A percentile compares a stretch with the other conserved stretches of the same genome.
Evolutionary conservation across 768 basidiomycete genomes (phyloP).

Genomic region (Porpolomopsis calyptriformis): DNA sequence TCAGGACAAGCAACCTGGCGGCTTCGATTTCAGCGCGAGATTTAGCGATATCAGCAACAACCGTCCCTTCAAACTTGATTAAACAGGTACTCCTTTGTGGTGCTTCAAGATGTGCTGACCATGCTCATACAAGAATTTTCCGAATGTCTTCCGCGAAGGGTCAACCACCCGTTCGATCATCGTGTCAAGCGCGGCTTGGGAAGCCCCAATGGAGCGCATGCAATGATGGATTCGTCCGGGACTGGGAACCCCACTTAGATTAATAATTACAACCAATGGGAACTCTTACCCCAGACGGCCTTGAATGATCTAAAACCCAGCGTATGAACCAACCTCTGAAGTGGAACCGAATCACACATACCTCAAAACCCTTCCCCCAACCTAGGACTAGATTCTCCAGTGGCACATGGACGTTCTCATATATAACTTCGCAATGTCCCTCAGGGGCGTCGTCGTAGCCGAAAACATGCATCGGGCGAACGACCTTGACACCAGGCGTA

Average conservation of each 20-base stretch:
- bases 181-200: conserved; percentile 72
- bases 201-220: conserved; percentile 93
- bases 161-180: conserved; percentile 93
- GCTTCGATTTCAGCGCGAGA: conserved; percentile 90
- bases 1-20: conserved; percentile 78
- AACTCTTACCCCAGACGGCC: conserved; percentile 75
- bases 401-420: conserved; percentile 89
- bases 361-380: conserved; percentile 94
- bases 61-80: conserved; percentile 45
- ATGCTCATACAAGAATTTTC: conserved; percentile 84
- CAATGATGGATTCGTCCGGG: conserved; percentile 96
- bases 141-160: conserved; percentile 84
- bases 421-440: conserved; percentile 92
- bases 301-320: conserved; percentile 74
- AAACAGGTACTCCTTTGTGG: not conserved
- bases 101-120: conserved; percentile 31
- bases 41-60: conserved; percentile 83
- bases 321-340: too few species aligned
- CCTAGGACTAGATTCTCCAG: conserved; percentile 75
- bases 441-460: conserved; percentile 95
- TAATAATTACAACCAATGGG: not conserved
- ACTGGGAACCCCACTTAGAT: conserved; percentile 29
- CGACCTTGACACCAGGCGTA: conserved; percentile 73
- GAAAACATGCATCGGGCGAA: conserved; percentile 90
- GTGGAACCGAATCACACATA: conserved; percentile 18